Percentiles rank a stretch among this genome's conserved stretches.
phyloP scores from a whole-genome alignment of 345 rosid genomes.

The Sonneratia caseolaris region DNA sequence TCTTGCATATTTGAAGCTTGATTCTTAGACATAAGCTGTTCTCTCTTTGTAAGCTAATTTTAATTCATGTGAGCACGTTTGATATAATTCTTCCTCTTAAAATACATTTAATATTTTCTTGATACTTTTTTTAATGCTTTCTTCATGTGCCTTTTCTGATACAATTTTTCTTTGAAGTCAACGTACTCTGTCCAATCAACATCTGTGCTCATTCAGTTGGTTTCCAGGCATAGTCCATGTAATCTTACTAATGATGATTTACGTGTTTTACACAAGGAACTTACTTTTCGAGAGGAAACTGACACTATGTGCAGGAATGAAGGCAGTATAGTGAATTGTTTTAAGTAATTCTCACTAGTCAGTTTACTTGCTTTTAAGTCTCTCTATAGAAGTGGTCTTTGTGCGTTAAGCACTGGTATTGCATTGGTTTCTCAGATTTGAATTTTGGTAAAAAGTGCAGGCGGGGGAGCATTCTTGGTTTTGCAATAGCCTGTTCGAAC shows the following conservation, averaged over 20 bases:
- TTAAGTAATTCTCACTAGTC: background rate
- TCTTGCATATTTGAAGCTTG: slow-evolving; percentile 8
- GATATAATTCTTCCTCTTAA: background rate
- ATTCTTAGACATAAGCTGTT: background rate
- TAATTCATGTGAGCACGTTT: background rate
- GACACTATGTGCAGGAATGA: background rate
- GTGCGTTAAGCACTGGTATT: background rate
- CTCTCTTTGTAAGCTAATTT: background rate
- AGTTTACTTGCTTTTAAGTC: background rate
- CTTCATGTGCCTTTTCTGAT: background rate
- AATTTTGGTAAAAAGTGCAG: slow-evolving; percentile 17
- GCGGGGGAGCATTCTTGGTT: slow-evolving; percentile 58
- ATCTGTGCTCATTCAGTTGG: background rate
- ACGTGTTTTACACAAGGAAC: background rate
- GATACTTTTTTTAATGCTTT: background rate
- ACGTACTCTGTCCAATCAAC: background rate
- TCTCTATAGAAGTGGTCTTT: background rate
- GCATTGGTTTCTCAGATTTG: background rate
- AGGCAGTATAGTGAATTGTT: background rate
- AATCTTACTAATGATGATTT: background rate
- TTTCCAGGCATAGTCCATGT: background rate
- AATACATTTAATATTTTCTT: background rate
- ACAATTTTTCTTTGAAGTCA: background rate
- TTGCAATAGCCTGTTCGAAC: slow-evolving; percentile 97
- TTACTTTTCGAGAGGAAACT: background rate